Evolutionary conservation across 2,329 filamentous ascomycete species (phyloP).

Genomic region (Trichoderma brevicompactum): DNA sequence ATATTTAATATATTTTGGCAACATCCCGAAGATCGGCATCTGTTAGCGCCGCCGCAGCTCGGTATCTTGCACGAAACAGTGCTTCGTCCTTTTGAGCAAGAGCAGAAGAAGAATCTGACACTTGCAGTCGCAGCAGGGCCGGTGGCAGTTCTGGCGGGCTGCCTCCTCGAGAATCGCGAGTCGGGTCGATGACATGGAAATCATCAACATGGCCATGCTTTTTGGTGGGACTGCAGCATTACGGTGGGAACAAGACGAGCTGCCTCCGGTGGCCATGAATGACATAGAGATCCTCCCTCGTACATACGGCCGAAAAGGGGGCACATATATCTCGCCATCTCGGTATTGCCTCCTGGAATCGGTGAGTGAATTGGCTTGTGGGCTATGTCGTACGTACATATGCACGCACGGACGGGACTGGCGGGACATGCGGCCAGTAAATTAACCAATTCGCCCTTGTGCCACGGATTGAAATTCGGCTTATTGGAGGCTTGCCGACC

Average conservation of each 20-base stretch:
- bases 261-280: no score
- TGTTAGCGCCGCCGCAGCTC: constrained; percentile 25
- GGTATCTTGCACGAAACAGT: not conserved
- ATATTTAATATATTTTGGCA: constrained; percentile 9
- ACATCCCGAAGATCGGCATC: constrained; percentile 25
- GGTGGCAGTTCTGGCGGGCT: no score
- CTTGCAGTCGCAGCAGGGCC: not conserved
- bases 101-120: not conserved
- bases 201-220: no score
- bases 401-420: constrained; percentile 21
- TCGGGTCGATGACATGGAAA: no score
- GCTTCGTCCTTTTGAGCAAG: not conserved
- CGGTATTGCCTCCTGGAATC: not conserved
- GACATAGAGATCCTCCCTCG: no score
- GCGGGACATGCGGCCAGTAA: constrained; percentile 22
- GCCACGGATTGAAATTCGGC: constrained; percentile 14
- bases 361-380: not conserved
- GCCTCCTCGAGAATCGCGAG: no score
- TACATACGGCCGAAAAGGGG: not conserved
- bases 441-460: constrained; percentile 9
- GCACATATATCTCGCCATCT: not conserved
- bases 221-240: no score
- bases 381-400: constrained; percentile 19
- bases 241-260: no score
- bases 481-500: not conserved